phyloP scores from a whole-genome alignment of 495 filamentous ascomycete genomes.

The Penicillium coprophilum region DNA sequence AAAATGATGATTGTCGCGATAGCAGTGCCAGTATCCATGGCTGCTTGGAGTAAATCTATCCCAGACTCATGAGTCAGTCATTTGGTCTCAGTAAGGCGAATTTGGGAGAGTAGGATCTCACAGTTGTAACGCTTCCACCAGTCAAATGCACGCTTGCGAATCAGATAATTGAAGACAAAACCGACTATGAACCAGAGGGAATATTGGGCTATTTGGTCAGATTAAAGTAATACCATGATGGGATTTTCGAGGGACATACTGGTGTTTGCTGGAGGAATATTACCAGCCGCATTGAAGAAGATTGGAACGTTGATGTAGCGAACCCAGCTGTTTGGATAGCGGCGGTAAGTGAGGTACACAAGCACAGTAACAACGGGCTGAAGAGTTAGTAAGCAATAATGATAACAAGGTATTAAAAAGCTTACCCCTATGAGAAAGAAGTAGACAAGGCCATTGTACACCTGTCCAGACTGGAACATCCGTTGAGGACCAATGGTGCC shows the following conservation, averaged over 20 bases:
- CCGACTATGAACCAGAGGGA: conserved; percentile 60
- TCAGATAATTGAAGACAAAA: conserved; percentile 58
- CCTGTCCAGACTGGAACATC: conserved; percentile 40
- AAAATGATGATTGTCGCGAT: conserved; percentile 56
- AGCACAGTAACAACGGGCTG: conserved; percentile 27
- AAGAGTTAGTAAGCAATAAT: neutral
- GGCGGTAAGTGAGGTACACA: conserved; percentile 38
- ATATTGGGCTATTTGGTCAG: conserved; percentile 27
- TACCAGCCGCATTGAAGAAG: conserved; percentile 42
- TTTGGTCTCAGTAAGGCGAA: neutral
- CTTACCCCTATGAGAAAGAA: conserved; percentile 44
- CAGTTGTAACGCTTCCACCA: conserved; percentile 72
- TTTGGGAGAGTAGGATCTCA: conserved; percentile 6
- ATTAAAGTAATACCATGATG: neutral
- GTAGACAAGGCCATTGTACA: conserved; percentile 38
- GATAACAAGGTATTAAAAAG: neutral
- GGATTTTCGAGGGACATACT: conserved; percentile 10
- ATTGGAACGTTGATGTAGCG: conserved; percentile 45
- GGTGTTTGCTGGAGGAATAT: conserved; percentile 43
- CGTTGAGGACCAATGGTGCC: conserved; percentile 43
- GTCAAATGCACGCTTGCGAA: conserved; percentile 54
- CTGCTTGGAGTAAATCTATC: conserved; percentile 56
- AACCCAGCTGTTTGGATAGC: conserved; percentile 38
- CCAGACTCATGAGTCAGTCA: neutral
- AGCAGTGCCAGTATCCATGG: conserved; percentile 66